Evolutionary conservation across 1,284 basidiomycete species (phyloP).

Genomic region (Sporisorium scitamineum): DNA sequence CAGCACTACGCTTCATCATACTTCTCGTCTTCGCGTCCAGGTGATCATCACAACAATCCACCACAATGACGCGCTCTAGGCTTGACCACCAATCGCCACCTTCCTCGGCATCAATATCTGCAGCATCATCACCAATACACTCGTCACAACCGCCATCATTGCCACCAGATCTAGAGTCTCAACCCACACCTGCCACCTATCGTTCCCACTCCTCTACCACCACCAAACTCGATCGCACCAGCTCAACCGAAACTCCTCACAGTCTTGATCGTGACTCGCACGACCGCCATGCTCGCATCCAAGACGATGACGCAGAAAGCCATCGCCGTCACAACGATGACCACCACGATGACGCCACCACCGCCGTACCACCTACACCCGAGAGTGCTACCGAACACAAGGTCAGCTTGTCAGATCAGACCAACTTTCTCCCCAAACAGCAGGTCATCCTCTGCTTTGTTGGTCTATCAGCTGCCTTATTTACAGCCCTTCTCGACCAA

Average conservation of each 20-base stretch:
- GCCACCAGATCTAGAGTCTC: slow-evolving; percentile 23
- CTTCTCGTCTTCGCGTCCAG: not conserved
- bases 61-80: slow-evolving; percentile 13
- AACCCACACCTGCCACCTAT: slow-evolving; percentile 1
- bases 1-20: not conserved
- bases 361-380: slow-evolving; percentile 35
- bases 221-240: slow-evolving; percentile 16
- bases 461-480: slow-evolving; percentile 72
- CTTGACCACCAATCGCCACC: slow-evolving; percentile 6
- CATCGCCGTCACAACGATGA: not conserved
- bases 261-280: slow-evolving; percentile 14
- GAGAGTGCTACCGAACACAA: slow-evolving; percentile 37
- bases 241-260: slow-evolving; percentile 9
- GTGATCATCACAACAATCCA: not conserved
- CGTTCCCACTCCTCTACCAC: slow-evolving; percentile 5
- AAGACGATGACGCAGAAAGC: not conserved
- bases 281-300: not conserved
- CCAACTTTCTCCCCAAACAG: slow-evolving; percentile 78
- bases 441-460: slow-evolving; percentile 77
- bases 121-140: slow-evolving; percentile 16
- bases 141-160: slow-evolving; percentile 10
- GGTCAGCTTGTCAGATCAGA: slow-evolving; percentile 77
- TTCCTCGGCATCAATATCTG: not conserved
- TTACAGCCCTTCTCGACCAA: slow-evolving; percentile 67
- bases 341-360: slow-evolving; percentile 22